phyloP scores from a whole-genome alignment of 2,329 filamentous ascomycete genomes.

The Monilinia fructigena region DNA sequence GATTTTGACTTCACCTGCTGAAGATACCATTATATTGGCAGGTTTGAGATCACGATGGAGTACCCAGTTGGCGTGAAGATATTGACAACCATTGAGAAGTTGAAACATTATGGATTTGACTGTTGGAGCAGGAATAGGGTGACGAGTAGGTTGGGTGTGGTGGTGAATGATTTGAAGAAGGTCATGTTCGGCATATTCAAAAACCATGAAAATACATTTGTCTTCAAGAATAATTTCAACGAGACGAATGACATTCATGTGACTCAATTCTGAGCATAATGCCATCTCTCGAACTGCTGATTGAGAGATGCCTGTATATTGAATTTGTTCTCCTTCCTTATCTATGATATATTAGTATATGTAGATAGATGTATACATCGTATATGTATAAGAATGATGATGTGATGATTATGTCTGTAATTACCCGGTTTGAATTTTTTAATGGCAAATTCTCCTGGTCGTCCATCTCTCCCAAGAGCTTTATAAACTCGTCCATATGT shows the following conservation, averaged over 20 bases:
- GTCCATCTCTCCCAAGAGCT: conserved; percentile 71
- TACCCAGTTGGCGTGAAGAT: conserved; percentile 95
- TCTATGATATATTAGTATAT: conserved; percentile 47
- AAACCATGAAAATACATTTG: conserved; percentile 99
- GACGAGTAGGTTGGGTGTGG: conserved; percentile 81
- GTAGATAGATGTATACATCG: no score
- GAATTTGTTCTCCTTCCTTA: conserved; percentile 91
- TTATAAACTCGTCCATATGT: conserved; percentile 99
- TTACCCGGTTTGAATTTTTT: conserved; percentile 69
- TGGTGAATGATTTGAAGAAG: conserved; percentile 97
- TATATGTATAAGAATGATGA: neutral
- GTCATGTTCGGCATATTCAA: conserved; percentile 98
- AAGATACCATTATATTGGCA: conserved; percentile 98
- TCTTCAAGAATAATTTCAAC: conserved; percentile 96
- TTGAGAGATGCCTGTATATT: conserved; percentile 97
- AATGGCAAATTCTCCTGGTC: conserved; percentile 87
- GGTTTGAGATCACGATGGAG: conserved; percentile 95
- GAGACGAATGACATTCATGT: conserved; percentile 85
- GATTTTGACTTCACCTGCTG: conserved; percentile 84
- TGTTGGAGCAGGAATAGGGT: conserved; percentile 82
- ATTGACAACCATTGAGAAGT: conserved; percentile 89
- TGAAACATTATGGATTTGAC: conserved; percentile 96
- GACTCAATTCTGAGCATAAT: conserved; percentile 84
- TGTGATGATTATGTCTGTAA: neutral
- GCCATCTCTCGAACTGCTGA: conserved; percentile 98